phyloP scores from a whole-genome alignment of 164 flowering plant species.

The Kingdonia uniflora region DNA sequence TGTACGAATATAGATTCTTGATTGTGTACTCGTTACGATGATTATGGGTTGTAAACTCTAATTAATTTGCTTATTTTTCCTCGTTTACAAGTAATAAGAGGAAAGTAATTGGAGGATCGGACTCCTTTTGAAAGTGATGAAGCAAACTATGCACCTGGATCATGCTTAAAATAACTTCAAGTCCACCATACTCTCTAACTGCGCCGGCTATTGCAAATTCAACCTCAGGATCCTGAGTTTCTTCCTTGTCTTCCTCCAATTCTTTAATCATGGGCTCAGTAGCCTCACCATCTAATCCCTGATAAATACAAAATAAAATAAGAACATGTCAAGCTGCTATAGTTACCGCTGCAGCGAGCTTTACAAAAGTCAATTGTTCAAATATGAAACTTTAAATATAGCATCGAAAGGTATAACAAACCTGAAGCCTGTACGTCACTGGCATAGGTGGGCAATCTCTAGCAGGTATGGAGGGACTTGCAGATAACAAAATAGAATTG shows the following conservation, averaged over 20 bases:
- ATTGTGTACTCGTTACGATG: no score
- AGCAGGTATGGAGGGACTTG: slow-evolving; percentile 36
- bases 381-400: no score
- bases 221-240: slow-evolving; percentile 93
- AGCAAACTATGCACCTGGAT: slow-evolving; percentile 55
- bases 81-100: no score
- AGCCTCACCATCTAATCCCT: slow-evolving; percentile 99
- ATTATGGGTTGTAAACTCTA: no score
- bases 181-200: slow-evolving; percentile 85
- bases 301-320: slow-evolving; percentile 9
- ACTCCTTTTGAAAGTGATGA: not conserved
- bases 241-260: slow-evolving; percentile 95
- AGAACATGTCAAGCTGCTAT: not conserved
- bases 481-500: slow-evolving; percentile 38
- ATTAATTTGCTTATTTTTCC: no score
- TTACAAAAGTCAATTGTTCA: no score
- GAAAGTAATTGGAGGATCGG: no score
- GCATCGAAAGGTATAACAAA: slow-evolving; percentile 15
- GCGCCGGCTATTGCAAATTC: slow-evolving; percentile 99
- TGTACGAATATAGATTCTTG: no score
- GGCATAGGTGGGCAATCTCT: slow-evolving; percentile 91
- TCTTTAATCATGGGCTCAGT: slow-evolving; percentile 99
- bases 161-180: slow-evolving; percentile 83
- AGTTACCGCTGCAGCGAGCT: not conserved
- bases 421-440: slow-evolving; percentile 98